Conservation (phyloP, 345 rosid genomes). For the Sisymbrium altissimum region DNA sequence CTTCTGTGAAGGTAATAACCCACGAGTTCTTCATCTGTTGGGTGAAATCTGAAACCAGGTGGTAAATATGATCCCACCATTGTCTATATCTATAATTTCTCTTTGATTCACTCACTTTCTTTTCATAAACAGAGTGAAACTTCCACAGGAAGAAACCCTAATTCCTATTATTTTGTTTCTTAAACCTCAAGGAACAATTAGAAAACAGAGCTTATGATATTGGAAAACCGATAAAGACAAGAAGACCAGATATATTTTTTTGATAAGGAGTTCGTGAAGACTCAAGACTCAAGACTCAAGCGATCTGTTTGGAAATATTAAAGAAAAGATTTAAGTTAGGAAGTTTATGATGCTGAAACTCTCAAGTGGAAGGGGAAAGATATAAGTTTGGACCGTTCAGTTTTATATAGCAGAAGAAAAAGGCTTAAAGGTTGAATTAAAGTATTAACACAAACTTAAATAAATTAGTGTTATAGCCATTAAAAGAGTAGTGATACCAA, state of each 20-base stretch:
- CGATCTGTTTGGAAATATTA: not conserved
- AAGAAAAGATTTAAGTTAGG: not conserved
- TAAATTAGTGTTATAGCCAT: not conserved
- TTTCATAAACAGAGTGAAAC: slow-evolving; percentile 49
- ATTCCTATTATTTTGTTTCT: not conserved
- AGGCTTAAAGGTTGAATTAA: slow-evolving; percentile 1
- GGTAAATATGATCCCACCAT: slow-evolving; percentile 76
- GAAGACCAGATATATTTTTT: not conserved
- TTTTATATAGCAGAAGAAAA: slow-evolving; percentile 7
- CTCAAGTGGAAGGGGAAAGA: not conserved
- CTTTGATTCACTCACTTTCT: slow-evolving; percentile 37
- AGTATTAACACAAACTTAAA: not conserved
- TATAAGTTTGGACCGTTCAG: slow-evolving; percentile 23
- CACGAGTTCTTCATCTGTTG: slow-evolving; percentile 82
- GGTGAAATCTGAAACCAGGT: slow-evolving; percentile 92
- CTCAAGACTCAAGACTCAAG: not conserved
- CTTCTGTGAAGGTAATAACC: slow-evolving; percentile 81
- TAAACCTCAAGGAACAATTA: not conserved
- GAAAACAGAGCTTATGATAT: not conserved
- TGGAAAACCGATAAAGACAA: not conserved
- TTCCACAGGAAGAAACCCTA: slow-evolving; percentile 37
- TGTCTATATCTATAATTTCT: slow-evolving; percentile 20
- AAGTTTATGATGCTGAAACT: slow-evolving; percentile 8
- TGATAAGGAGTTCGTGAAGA: not conserved
- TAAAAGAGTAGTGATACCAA: not conserved